These are phyloP conservation scores for Anisodus tanguticus DNA, from an alignment of 257 asterid species.

Conservation along the genomic window DNA sequence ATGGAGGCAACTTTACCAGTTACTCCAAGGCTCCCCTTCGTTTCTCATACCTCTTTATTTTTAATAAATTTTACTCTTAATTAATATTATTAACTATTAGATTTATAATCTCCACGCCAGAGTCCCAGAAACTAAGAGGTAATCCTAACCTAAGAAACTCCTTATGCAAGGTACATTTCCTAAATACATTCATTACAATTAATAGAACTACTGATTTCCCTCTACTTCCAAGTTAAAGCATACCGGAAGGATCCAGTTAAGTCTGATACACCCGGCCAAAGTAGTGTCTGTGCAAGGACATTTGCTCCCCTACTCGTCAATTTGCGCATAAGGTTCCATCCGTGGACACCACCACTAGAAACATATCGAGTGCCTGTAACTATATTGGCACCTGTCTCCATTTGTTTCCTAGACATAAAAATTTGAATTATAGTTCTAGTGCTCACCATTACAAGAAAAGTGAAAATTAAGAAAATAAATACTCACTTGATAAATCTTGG, in stretches of 20 bases:
- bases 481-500: constrained; percentile 92
- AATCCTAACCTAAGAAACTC: too few relatives aligned
- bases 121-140: too few relatives aligned
- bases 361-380: constrained; percentile 98
- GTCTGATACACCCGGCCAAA: constrained; percentile 99
- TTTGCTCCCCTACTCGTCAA: constrained; percentile 99
- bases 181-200: neutral
- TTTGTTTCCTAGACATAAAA: constrained; percentile 70
- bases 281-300: constrained; percentile 94
- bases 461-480: constrained; percentile 25
- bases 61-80: too few relatives aligned
- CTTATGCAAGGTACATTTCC: neutral
- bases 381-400: constrained; percentile 88
- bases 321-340: constrained; percentile 97
- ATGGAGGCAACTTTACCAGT: too few relatives aligned
- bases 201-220: neutral
- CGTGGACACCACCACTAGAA: constrained; percentile 92
- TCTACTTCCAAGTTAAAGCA: constrained; percentile 13
- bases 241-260: constrained; percentile 99
- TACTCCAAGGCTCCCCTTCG: too few relatives aligned
- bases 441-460: constrained; percentile 21
- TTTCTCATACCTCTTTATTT: too few relatives aligned
- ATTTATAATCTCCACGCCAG: too few relatives aligned
- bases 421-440: constrained; percentile 30
- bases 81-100: too few relatives aligned